Percentiles rank a stretch among this genome's conserved stretches.
phyloP scores from a whole-genome alignment of 73 alveolate genomes.

The Stentor coeruleus region DNA sequence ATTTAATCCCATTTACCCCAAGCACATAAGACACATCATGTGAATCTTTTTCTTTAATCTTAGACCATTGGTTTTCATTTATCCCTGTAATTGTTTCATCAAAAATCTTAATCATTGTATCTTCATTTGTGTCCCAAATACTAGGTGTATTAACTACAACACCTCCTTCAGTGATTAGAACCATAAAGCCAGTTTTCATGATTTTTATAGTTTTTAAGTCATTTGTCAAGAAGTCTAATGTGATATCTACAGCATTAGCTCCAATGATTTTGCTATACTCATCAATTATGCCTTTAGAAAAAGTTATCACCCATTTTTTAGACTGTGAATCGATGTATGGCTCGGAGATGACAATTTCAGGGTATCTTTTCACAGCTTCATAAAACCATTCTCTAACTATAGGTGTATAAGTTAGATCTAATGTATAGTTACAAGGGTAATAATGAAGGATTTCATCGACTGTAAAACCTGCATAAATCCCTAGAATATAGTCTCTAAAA shows the following conservation, averaged over 20 bases:
- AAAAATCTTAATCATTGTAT: background rate
- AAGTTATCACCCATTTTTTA: background rate
- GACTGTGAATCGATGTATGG: background rate
- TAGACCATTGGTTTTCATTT: background rate
- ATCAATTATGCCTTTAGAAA: background rate
- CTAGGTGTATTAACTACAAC: background rate
- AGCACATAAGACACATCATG: background rate
- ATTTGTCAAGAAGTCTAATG: background rate
- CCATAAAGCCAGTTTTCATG: background rate
- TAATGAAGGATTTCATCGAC: background rate
- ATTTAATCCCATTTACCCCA: background rate
- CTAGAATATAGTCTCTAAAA: background rate
- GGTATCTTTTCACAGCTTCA: background rate
- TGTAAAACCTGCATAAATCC: background rate
- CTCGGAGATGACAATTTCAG: background rate
- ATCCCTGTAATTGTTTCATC: conserved; percentile 14
- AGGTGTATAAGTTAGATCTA: background rate
- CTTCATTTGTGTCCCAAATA: background rate
- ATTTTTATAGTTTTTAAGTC: background rate
- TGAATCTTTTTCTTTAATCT: background rate
- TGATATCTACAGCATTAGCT: background rate
- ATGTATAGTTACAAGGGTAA: background rate
- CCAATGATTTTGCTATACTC: background rate
- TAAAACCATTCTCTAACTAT: background rate
- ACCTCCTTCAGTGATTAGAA: background rate